These are phyloP conservation scores for Diplocarpon mali DNA, from an alignment of 2,329 filamentous ascomycete genomes.

Conservation along the genomic window DNA sequence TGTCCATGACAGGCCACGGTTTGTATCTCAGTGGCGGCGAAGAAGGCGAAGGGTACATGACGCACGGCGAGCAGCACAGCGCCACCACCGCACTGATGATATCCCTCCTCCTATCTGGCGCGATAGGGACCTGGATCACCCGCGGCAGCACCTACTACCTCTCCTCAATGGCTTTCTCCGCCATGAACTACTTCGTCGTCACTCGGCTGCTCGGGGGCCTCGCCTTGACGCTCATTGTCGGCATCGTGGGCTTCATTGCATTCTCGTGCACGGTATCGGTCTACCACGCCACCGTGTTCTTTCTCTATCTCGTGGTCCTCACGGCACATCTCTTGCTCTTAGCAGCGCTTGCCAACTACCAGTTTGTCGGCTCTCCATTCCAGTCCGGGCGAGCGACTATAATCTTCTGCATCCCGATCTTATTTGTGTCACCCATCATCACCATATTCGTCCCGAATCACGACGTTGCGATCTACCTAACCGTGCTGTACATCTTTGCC, in stretches of 20 bases:
- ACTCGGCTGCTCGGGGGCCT: conserved; percentile 39
- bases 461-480: conserved; percentile 45
- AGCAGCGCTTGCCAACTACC: conserved; percentile 33
- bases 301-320: conserved; percentile 46
- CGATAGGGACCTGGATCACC: conserved; percentile 51
- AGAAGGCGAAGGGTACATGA: conserved; percentile 33
- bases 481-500: conserved; percentile 42
- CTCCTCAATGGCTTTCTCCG: conserved; percentile 40
- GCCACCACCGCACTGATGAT: conserved; percentile 46
- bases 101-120: conserved; percentile 46
- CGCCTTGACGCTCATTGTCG: conserved; percentile 29
- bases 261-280: conserved; percentile 35
- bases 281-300: conserved; percentile 42
- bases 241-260: conserved; percentile 37
- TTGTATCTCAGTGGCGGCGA: conserved; percentile 41
- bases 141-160: conserved; percentile 53
- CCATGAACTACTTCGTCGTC: conserved; percentile 33
- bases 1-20: conserved; percentile 48
- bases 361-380: conserved; percentile 20
- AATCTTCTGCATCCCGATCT: conserved; percentile 42
- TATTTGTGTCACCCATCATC: conserved; percentile 45
- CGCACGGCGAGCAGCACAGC: conserved; percentile 38
- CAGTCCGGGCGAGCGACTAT: conserved; percentile 27
- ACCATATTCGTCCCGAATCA: conserved; percentile 40
- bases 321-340: conserved; percentile 48